A percentile compares a stretch with the other conserved stretches of the same genome.
phyloP scores from a whole-genome alignment of 139 green algal genomes.

The Chlamydomonas sphaeroides region DNA sequence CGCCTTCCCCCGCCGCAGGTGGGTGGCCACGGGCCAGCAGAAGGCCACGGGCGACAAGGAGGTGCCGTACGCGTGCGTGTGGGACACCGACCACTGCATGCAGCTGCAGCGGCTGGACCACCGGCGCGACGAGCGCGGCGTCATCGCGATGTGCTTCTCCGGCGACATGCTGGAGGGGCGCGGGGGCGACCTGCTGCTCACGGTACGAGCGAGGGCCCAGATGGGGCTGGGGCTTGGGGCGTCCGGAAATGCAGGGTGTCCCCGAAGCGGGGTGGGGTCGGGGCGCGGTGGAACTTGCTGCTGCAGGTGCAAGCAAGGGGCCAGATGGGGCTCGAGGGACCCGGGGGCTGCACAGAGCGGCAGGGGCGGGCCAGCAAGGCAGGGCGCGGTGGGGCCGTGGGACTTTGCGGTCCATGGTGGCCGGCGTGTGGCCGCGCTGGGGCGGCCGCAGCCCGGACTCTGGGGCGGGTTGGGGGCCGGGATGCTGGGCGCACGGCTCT shows the following conservation, averaged over 20 bases:
- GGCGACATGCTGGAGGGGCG: constrained; percentile 6
- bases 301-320: too few species aligned
- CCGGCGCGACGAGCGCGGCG: constrained; percentile 39
- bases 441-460: too few species aligned
- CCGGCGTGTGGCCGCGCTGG: too few species aligned
- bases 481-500: too few species aligned
- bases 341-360: too few species aligned
- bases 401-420: too few species aligned
- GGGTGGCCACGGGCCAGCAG: constrained; percentile 73
- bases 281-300: too few species aligned
- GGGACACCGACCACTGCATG: constrained; percentile 64
- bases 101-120: constrained; percentile 69
- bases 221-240: background rate
- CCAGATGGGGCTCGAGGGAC: too few species aligned
- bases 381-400: too few species aligned
- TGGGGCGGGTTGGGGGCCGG: too few species aligned
- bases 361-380: too few species aligned
- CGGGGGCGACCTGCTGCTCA: constrained; percentile 49
- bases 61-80: constrained; percentile 62
- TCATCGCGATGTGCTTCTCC: constrained; percentile 31
- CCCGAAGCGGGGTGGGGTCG: background rate
- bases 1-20: too few species aligned
- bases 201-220: constrained; percentile 1
- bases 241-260: background rate
- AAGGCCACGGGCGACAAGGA: constrained; percentile 45